phyloP scores from a whole-genome alignment of 768 basidiomycete genomes.

The Rubroboletus pulcherrimus region DNA sequence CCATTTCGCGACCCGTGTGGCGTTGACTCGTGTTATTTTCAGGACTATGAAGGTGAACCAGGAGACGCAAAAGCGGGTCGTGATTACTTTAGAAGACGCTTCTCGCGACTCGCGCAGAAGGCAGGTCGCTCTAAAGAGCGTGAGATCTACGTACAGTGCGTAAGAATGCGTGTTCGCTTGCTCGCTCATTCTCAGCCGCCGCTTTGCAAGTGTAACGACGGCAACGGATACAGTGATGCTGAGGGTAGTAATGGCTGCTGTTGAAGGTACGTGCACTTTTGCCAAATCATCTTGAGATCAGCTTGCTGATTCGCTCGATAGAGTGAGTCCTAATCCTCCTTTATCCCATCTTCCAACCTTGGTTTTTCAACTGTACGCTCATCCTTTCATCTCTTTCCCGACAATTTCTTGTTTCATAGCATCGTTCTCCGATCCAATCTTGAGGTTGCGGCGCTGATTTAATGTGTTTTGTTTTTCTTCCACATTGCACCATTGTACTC shows the following conservation, averaged over 20 bases:
- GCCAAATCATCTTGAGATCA: background rate
- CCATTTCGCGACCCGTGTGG: background rate
- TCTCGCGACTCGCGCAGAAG: conserved; percentile 78
- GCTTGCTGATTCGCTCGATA: conserved; percentile 28
- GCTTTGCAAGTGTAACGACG: conserved; percentile 64
- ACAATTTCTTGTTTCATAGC: conserved; percentile 23
- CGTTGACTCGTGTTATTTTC: background rate
- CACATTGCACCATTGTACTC: conserved; percentile 14
- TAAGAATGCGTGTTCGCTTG: conserved; percentile 15
- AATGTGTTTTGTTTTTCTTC: conserved; percentile 23
- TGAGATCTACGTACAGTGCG: conserved; percentile 93
- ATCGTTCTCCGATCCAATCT: conserved; percentile 38
- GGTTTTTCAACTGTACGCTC: conserved; percentile 26
- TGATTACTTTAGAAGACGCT: conserved; percentile 88
- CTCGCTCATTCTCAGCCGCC: conserved; percentile 9
- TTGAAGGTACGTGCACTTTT: conserved; percentile 66
- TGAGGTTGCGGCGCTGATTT: conserved; percentile 33
- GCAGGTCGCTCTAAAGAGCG: conserved; percentile 80
- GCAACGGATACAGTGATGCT: conserved; percentile 88
- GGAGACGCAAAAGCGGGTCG: conserved; percentile 72
- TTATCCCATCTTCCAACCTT: conserved; percentile 22
- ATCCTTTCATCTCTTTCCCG: conserved; percentile 16
- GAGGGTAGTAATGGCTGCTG: conserved; percentile 91
- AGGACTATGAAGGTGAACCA: conserved; percentile 84
- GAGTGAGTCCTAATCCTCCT: conserved; percentile 57